Base-by-base conservation (phyloP, 257 asterid species). In the Solanum chaucha region DNA sequence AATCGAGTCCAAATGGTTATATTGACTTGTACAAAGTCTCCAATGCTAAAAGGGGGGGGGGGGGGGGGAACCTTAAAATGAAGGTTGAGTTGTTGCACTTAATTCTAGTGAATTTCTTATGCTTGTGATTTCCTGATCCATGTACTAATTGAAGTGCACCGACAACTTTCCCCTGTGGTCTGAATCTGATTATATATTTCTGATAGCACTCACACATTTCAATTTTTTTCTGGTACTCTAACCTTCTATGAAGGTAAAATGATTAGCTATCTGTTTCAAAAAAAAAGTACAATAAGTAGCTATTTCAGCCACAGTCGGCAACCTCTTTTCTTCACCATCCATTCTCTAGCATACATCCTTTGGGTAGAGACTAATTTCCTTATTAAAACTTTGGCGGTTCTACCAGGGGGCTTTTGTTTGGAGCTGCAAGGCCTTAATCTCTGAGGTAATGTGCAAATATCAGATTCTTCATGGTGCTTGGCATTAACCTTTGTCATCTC, bases 341-440 rank as follows among this genome's bases (percentile, higher is more conserved):
- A 77, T 77, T 77, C 38, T 78, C 84, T 78, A 24, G 64, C 64
- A 20, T 41, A 44, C 64, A 41, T 78, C 64, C 64, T 78, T 41
- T 78, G 64, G 84, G 38, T 78, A 8, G 59, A 40, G 59, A 75
- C 84, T 71, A 6, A 26, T 44, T 28, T 72, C 17, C 61, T 24
- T 67, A 74, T 59, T 85, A 12, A 41, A 86, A 38, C 55, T 35
- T 61, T 74, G 67, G 24, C 24, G 30, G 41, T 44, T 70, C 48
- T 85, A 68, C 82, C 93, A 97, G 99, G 99, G 99, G 85, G 98
- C 99, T 84, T 97, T 90, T 68, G 93, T 97, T 81, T 97, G 99
- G 99, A 97, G 98, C 90, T 93, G 97, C 88, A 95, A 93, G 89
- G 98, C 99, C 58, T 92, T 97, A 93, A 95, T 97, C 85, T 89